Evolutionary conservation across 805 yeast species (phyloP).

Genomic region (Hanseniaspora pseudoguilliermondii): DNA sequence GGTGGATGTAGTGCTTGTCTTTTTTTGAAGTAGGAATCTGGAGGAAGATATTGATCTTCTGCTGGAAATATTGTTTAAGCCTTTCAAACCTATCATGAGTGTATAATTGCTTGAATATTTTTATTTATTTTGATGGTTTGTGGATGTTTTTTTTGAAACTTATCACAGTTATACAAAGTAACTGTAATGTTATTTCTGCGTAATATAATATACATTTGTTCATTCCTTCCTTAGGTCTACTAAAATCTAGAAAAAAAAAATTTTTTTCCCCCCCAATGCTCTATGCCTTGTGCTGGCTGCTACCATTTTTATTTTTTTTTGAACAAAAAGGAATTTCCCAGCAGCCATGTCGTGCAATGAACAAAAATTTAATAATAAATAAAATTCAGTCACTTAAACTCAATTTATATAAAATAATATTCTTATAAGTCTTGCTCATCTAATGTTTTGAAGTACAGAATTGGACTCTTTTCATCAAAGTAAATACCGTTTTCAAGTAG

Average conservation of each 20-base stretch:
- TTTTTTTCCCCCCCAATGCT: neutral
- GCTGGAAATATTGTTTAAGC: neutral
- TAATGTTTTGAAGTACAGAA: constrained; percentile 47
- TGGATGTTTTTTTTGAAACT: neutral
- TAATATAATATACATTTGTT: too few species aligned
- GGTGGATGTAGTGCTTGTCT: neutral
- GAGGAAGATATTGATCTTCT: neutral
- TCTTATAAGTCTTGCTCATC: constrained; percentile 44
- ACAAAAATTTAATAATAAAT: neutral
- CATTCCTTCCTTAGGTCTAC: neutral
- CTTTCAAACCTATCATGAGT: neutral
- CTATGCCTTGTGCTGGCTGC: too few species aligned
- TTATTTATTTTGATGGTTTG: neutral
- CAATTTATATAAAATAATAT: neutral
- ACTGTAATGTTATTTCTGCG: too few species aligned
- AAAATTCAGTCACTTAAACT: neutral
- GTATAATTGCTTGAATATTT: neutral
- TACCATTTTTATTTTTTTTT: too few species aligned
- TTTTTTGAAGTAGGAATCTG: neutral
- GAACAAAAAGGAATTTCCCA: too few species aligned
- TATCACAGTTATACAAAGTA: too few species aligned
- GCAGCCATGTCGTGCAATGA: too few species aligned
- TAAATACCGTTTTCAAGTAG: constrained; percentile 64
- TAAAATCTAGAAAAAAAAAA: too few species aligned
- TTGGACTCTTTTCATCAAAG: constrained; percentile 39